Percentiles rank a stretch among this genome's conserved stretches.
These are phyloP conservation scores for Penicillium freii DNA, from an alignment of 2,329 filamentous ascomycete species.

Conservation along the genomic window DNA sequence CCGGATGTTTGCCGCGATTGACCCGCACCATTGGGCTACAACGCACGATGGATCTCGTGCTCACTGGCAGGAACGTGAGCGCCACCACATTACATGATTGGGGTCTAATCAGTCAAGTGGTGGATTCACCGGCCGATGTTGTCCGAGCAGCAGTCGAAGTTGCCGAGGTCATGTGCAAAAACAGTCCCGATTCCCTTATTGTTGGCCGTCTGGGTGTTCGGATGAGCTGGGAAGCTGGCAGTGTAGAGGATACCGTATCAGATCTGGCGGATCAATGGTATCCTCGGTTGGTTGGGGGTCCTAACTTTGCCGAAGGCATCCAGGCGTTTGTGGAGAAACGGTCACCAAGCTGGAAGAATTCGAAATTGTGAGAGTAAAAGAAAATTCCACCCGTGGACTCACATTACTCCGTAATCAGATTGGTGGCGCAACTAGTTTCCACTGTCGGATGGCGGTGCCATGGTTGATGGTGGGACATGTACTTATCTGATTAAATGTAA, in stretches of 20 bases:
- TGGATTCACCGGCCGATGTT: slow-evolving; percentile 39
- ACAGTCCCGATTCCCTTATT: slow-evolving; percentile 71
- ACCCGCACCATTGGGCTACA: slow-evolving; percentile 65
- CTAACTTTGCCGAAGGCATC: slow-evolving; percentile 72
- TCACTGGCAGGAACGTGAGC: slow-evolving; percentile 60
- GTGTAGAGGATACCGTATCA: slow-evolving; percentile 62
- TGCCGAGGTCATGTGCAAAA: slow-evolving; percentile 59
- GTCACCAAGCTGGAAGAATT: slow-evolving; percentile 58
- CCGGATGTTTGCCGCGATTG: slow-evolving; percentile 68
- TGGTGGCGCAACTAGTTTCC: not conserved
- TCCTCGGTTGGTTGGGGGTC: slow-evolving; percentile 57
- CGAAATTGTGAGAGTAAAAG: slow-evolving; percentile 28
- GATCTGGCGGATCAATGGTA: slow-evolving; percentile 59
- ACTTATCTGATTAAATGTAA: slow-evolving; percentile 8
- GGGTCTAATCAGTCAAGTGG: slow-evolving; percentile 69
- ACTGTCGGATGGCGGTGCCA: not conserved
- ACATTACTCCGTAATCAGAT: slow-evolving; percentile 5
- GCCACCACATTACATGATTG: slow-evolving; percentile 62
- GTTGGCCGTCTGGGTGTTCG: slow-evolving; percentile 67
- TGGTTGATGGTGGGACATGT: not conserved
- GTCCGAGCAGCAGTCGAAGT: slow-evolving; percentile 52
- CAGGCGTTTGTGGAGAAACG: slow-evolving; percentile 73
- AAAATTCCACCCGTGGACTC: not conserved
- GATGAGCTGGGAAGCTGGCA: slow-evolving; percentile 66
- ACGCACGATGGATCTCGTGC: slow-evolving; percentile 68